Evolutionary conservation across 768 basidiomycete species (phyloP), one percentile per base, ranked within the genome.

Genomic region (Gymnopilus dilepis): DNA sequence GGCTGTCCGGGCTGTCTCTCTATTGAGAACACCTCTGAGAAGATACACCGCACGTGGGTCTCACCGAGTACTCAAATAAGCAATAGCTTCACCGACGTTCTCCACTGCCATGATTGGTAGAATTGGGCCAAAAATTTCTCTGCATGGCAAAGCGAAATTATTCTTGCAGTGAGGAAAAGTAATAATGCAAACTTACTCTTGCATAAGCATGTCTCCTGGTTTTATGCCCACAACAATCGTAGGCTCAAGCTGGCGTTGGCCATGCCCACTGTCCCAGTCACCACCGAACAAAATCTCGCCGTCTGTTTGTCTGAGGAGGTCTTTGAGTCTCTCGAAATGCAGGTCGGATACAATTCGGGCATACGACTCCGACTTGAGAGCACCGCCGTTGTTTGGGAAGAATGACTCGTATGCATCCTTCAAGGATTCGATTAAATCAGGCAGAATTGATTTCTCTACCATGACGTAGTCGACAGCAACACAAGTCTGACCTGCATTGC

Each of bases 81-180:
- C 76, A 38, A 90, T 75, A 0, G 86, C 89, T n/a, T 84, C 83
- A 2, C 85, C 78, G 6, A 89, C 55, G 55, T 71, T 75, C 30
- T 86, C 82, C 0, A 92, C 81, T 0, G 84, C 75, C 11, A 91
- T 66, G 45, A 93, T 78, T 0, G 90, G 85, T 6, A 92, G 67
- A 22, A 92, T 70, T 0, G 91, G 91, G 0, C 89, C 91, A 64
- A 93, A 93, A 3, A 91, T 70, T 70, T 92, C 91, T 61, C 90
- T 91, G 63, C 13, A 30, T 41, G 15, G 40, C n/a, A n/a, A n/a
- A n/a, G n/a, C n/a, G n/a, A n/a, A n/a, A n/a, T n/a, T n/a, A n/a
- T n/a, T n/a, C n/a, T n/a, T n/a, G n/a, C n/a, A n/a, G n/a, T n/a
- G n/a, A n/a, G n/a, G n/a, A n/a, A n/a, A n/a, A n/a, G 7, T 6